These are phyloP conservation scores for Dactylella cylindrospora DNA, from an alignment of 2,329 filamentous ascomycete genomes.

Conservation along the genomic window DNA sequence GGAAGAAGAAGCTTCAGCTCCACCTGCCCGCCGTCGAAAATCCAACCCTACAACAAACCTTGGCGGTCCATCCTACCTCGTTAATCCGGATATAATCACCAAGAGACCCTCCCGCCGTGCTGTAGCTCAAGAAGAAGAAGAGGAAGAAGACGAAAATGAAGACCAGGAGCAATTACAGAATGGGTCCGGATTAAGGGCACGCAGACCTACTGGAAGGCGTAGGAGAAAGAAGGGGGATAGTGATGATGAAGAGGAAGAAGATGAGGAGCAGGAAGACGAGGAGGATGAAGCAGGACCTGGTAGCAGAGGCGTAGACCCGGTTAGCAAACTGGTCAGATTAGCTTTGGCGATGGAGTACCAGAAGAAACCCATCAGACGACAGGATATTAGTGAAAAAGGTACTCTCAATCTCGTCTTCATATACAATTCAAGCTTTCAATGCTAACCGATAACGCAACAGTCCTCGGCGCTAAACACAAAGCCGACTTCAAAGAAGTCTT, in stretches of 20 bases:
- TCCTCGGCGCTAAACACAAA: slow-evolving; percentile 68
- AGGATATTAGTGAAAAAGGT: slow-evolving; percentile 67
- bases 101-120: not conserved
- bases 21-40: slow-evolving; percentile 3
- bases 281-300: slow-evolving; percentile 44
- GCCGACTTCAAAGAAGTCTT: slow-evolving; percentile 74
- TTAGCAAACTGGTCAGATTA: slow-evolving; percentile 69
- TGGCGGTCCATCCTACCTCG: not conserved
- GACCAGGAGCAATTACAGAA: not conserved
- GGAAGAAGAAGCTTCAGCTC: slow-evolving; percentile 22
- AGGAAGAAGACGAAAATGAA: slow-evolving; percentile 14
- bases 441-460: slow-evolving; percentile 52
- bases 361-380: slow-evolving; percentile 62
- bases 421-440: not conserved
- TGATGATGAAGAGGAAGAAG: slow-evolving; percentile 47
- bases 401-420: slow-evolving; percentile 19
- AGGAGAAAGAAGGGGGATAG: slow-evolving; percentile 7
- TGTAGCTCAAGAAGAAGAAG: slow-evolving; percentile 7
- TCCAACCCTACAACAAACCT: not conserved
- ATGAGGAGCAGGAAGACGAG: slow-evolving; percentile 48
- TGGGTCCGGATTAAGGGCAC: slow-evolving; percentile 11
- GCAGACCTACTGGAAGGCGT: not conserved
- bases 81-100: not conserved
- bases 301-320: slow-evolving; percentile 52
- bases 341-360: slow-evolving; percentile 68